Evolutionary conservation across 805 yeast genomes (phyloP).

Genomic region (Scheffersomyces lignosus): DNA sequence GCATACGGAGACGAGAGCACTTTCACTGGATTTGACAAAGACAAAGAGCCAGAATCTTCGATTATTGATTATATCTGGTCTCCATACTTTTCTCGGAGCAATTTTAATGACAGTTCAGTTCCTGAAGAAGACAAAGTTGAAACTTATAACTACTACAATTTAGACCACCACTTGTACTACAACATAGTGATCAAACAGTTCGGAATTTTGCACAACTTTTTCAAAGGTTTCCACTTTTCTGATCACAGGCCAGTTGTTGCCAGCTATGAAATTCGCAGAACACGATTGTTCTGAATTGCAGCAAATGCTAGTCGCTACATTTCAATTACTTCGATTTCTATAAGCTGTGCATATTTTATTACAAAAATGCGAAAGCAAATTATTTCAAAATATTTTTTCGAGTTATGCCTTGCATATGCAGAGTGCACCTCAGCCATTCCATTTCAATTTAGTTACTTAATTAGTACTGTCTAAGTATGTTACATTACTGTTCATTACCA

Average conservation of each 20-base stretch:
- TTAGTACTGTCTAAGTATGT: too few species aligned
- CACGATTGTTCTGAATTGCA: too few species aligned
- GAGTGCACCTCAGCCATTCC: too few species aligned
- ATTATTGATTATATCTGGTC: constrained; percentile 51
- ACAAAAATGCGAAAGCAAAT: too few species aligned
- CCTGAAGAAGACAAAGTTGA: background rate
- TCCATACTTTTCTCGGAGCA: constrained; percentile 16
- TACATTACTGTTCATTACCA: too few species aligned
- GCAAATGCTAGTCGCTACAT: too few species aligned
- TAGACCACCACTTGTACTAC: constrained; percentile 8
- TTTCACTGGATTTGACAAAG: constrained; percentile 48
- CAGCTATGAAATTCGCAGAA: constrained; percentile 12
- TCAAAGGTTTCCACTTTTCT: constrained; percentile 32
- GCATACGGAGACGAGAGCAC: constrained; percentile 47
- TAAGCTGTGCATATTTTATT: too few species aligned
- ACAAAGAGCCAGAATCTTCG: constrained; percentile 19
- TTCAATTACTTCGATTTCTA: too few species aligned
- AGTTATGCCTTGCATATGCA: too few species aligned
- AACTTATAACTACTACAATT: constrained; percentile 10
- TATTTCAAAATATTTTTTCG: too few species aligned
- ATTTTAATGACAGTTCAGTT: constrained; percentile 5
- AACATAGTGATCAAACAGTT: constrained; percentile 30
- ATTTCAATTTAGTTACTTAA: too few species aligned
- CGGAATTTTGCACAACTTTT: constrained; percentile 40
- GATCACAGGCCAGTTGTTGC: constrained; percentile 44